Base-by-base conservation (phyloP, 768 basidiomycete genomes). In the Mycena epipterygia region DNA sequence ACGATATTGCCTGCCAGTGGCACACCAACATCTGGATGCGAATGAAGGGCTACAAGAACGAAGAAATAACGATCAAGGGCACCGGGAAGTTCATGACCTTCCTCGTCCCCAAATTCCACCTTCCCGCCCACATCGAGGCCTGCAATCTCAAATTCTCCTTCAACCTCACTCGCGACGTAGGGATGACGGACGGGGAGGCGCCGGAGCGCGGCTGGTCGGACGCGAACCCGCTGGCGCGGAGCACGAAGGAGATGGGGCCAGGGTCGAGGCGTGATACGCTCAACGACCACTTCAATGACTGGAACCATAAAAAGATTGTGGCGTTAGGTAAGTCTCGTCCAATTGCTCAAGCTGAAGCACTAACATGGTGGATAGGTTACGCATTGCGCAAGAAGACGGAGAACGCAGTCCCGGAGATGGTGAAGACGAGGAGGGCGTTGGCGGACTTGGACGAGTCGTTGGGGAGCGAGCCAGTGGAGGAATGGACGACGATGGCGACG, bases 201-300 rank as follows among this genome's bases (percentile, higher is more conserved):
- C 65, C 75, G 0, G 74, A 79, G 37, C 81, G 83, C 27, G 82
- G 83, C 0, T 80, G 76, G 74, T 53, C 74, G 0, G 78, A 73
- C 1, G 64, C 77, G 3, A 84, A 85, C 62, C 67, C 74, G 0
- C 62, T 79, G 0, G 81, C 81, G 4, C 57, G 71, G 1, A 83
- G 81, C 48, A 84, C 81, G 0, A 72, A 73, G 16, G 82, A 85
- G 41, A 85, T 85, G 84, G 81, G 80, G 3, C 75, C 74, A 21
- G 76, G 62, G 27, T 25, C 39, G 1, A 5, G 62, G 12, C 62
- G 62, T 11, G 62, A 64, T 25, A 32, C 51, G 3, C 27, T 64
- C 5, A 27, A 64, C 46, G 62, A 64, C 6, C 48, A 64, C 29
- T 62, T 48, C 46, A 62, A 62, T 21, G 60, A 62, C 21, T 35